phyloP scores from a whole-genome alignment of 2,329 filamentous ascomycete species.

The Colletotrichum liaoningense region DNA sequence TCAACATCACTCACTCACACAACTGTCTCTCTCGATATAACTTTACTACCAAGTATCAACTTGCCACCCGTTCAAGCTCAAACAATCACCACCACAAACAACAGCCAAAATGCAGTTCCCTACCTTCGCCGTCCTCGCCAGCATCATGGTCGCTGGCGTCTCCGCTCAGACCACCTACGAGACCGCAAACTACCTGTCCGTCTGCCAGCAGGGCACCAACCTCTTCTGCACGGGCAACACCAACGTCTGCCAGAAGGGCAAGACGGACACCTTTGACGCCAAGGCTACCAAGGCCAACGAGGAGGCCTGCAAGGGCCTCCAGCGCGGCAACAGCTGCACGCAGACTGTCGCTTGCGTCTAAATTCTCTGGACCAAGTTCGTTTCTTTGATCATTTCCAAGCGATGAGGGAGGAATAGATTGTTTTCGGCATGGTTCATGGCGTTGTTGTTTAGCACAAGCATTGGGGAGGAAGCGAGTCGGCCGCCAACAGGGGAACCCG shows the following conservation, averaged over 20 bases:
- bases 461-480: no score
- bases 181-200: constrained; percentile 5
- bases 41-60: neutral
- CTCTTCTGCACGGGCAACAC: constrained; percentile 25
- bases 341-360: constrained; percentile 23
- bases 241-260: constrained; percentile 2
- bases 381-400: neutral
- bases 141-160: neutral
- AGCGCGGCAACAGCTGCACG: neutral
- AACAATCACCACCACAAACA: neutral
- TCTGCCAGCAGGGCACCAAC: constrained; percentile 1
- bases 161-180: constrained; percentile 6
- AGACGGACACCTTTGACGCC: constrained; percentile 15
- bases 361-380: neutral
- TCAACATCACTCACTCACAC: neutral
- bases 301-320: constrained; percentile 6
- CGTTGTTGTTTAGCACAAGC: no score
- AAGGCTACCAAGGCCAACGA: constrained; percentile 19
- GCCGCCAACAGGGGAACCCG: neutral
- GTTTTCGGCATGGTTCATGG: neutral
- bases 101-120: constrained; percentile 23
- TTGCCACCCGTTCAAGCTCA: neutral
- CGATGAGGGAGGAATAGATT: neutral
- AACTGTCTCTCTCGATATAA: neutral
- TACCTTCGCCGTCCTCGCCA: neutral